A percentile compares a stretch with the other conserved stretches of the same genome.
Conservation (phyloP, 1,284 basidiomycete species). For the Hypsizygus ulmarius region DNA sequence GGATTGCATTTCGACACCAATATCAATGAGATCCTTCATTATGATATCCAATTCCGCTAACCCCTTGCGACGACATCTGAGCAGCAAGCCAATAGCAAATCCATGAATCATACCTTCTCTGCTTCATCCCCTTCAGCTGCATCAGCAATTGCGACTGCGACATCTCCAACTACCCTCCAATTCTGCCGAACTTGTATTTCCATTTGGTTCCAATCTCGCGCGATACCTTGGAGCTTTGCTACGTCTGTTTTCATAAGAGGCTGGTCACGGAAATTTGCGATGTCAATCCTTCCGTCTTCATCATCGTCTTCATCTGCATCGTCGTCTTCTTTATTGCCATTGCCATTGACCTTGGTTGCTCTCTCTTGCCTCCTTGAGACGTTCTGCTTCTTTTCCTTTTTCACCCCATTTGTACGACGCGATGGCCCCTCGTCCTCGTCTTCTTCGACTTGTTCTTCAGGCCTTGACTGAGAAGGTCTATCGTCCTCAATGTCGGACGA, state of each 20-base stretch:
- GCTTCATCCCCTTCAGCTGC: conserved; percentile 52
- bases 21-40: conserved; percentile 67
- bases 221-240: conserved; percentile 51
- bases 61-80: conserved; percentile 37
- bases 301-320: conserved; percentile 34
- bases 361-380: conserved; percentile 22
- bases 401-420: conserved; percentile 36
- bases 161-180: conserved; percentile 48
- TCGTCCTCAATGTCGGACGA: conserved; percentile 68
- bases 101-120: conserved; percentile 40
- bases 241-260: conserved; percentile 52
- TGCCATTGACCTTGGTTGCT: conserved; percentile 18
- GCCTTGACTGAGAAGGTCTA: conserved; percentile 31
- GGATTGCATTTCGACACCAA: conserved; percentile 54
- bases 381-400: conserved; percentile 40
- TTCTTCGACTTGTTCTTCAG: conserved; percentile 38
- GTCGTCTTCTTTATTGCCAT: conserved; percentile 33
- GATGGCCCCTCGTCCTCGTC: conserved; percentile 46
- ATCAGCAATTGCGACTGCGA: conserved; percentile 62
- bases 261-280: conserved; percentile 57
- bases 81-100: conserved; percentile 2
- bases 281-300: conserved; percentile 51
- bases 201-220: conserved; percentile 59
- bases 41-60: conserved; percentile 57
- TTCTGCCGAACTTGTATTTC: conserved; percentile 45